Conservation (phyloP, 495 filamentous ascomycete genomes). For the Annulohypoxylon maeteangense region DNA sequence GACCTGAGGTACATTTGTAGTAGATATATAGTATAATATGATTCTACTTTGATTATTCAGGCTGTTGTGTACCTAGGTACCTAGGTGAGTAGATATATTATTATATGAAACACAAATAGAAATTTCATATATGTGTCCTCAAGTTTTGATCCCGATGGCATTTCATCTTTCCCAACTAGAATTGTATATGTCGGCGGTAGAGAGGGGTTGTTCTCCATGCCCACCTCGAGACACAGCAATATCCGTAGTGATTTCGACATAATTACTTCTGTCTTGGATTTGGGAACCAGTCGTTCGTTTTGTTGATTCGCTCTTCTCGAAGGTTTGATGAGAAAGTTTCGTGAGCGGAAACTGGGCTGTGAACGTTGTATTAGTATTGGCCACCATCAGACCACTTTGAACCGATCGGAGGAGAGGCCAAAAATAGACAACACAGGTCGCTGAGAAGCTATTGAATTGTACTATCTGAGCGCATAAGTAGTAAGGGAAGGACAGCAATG, state of each 20-base stretch:
- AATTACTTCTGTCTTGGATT: not conserved
- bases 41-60: too few species aligned
- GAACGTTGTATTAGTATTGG: constrained; percentile 9
- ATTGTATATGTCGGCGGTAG: too few species aligned
- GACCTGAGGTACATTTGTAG: too few species aligned
- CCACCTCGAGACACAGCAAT: not conserved
- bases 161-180: too few species aligned
- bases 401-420: constrained; percentile 33
- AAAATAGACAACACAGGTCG: constrained; percentile 33
- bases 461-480: constrained; percentile 5
- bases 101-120: too few species aligned
- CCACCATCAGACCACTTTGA: constrained; percentile 22
- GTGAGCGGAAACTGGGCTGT: constrained; percentile 2
- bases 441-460: not conserved
- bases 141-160: too few species aligned
- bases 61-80: too few species aligned
- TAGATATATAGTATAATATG: too few species aligned
- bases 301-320: not conserved
- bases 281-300: not conserved
- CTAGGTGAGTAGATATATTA: too few species aligned
- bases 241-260: constrained; percentile 11
- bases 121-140: too few species aligned
- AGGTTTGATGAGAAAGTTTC: not conserved
- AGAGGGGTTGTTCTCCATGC: not conserved
- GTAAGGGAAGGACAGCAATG: constrained; percentile 24